Conservation (phyloP, 2,329 filamentous ascomycete genomes). For the Neopestalotiopsis sp. region DNA sequence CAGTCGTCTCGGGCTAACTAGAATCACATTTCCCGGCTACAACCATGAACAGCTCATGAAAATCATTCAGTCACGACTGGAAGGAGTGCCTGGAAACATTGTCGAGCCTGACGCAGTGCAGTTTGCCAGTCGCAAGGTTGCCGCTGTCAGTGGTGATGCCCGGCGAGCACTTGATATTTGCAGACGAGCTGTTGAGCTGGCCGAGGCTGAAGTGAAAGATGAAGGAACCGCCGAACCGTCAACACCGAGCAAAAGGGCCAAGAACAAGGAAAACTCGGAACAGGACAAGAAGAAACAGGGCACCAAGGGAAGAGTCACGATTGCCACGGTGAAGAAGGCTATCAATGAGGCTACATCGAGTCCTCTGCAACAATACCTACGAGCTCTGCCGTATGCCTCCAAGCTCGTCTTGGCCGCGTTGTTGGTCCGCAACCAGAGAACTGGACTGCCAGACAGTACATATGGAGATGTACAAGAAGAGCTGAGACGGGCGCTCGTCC, state of each 20-base stretch:
- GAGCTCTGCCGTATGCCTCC: conserved; percentile 77
- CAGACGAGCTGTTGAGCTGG: conserved; percentile 90
- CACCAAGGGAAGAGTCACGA: conserved; percentile 73
- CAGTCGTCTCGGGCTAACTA: conserved; percentile 84
- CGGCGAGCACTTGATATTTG: conserved; percentile 94
- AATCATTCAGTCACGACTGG: conserved; percentile 93
- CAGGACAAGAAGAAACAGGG: conserved; percentile 43
- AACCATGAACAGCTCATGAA: conserved; percentile 97
- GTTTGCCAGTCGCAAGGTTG: conserved; percentile 95
- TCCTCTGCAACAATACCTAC: conserved; percentile 87
- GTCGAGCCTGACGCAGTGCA: conserved; percentile 94
- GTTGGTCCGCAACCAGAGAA: conserved; percentile 78
- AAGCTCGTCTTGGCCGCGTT: conserved; percentile 89
- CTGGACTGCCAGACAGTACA: conserved; percentile 84
- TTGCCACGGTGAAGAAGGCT: conserved; percentile 89
- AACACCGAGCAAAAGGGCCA: conserved; percentile 66
- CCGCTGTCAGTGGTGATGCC: conserved; percentile 93
- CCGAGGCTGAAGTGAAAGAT: conserved; percentile 70
- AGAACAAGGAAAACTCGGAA: conserved; percentile 30
- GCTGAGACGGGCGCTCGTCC: conserved; percentile 70
- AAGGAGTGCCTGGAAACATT: conserved; percentile 85
- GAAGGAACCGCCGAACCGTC: conserved; percentile 48
- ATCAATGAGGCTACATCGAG: conserved; percentile 95
- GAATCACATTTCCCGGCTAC: conserved; percentile 97
- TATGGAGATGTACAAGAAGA: conserved; percentile 92